phyloP scores from a whole-genome alignment of 176 grass and related monocot genomes.

The Cocos nucifera region DNA sequence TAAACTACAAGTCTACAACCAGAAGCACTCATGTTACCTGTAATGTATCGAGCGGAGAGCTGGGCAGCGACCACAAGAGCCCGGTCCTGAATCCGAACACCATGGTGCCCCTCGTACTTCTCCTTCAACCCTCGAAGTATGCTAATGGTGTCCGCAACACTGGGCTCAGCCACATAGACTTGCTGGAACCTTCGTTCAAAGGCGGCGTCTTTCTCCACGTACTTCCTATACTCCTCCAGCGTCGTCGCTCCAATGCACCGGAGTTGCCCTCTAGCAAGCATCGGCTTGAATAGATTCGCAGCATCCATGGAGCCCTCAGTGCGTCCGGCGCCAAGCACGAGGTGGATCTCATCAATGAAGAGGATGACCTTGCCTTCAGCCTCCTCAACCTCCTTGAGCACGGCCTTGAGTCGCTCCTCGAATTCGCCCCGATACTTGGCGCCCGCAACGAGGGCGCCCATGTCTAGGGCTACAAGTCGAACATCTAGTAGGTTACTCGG shows the following conservation, averaged over 20 bases:
- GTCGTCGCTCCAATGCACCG: constrained; percentile 67
- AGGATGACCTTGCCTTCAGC: constrained; percentile 64
- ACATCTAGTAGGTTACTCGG: constrained; percentile 47
- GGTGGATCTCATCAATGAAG: constrained; percentile 68
- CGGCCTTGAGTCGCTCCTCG: constrained; percentile 48
- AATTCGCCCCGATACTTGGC: constrained; percentile 53
- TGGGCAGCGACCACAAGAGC: constrained; percentile 45
- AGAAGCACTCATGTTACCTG: constrained; percentile 23
- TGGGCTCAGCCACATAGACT: constrained; percentile 53
- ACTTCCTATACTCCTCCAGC: constrained; percentile 51
- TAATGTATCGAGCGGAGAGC: constrained; percentile 43
- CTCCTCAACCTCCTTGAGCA: constrained; percentile 65
- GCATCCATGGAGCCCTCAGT: constrained; percentile 48
- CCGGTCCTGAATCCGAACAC: constrained; percentile 55
- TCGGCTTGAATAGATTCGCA: constrained; percentile 48
- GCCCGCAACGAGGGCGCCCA: constrained; percentile 36
- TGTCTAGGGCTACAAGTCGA: constrained; percentile 47
- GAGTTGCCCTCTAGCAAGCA: constrained; percentile 48
- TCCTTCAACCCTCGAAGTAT: constrained; percentile 63
- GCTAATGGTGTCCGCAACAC: constrained; percentile 38
- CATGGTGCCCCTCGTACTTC: constrained; percentile 54
- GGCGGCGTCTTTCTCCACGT: constrained; percentile 44
- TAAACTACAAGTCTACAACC: no score
- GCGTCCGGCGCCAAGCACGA: constrained; percentile 38
- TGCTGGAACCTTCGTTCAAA: constrained; percentile 51